Base-by-base conservation (phyloP, 2,329 filamentous ascomycete genomes). In the Fusarium xylarioides region DNA sequence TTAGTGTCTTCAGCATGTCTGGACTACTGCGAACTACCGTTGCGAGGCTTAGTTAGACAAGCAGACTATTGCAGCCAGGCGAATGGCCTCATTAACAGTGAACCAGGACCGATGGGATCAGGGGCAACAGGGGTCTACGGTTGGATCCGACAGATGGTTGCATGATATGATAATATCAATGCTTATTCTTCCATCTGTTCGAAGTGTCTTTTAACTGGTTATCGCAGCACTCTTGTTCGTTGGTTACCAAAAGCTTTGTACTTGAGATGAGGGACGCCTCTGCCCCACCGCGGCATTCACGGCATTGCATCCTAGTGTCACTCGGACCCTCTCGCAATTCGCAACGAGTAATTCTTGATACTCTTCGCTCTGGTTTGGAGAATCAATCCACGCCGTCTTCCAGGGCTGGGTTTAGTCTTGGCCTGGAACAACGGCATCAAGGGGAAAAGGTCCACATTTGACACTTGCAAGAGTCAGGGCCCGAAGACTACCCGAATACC, bases 121-220 rank as follows among this genome's bases (percentile, higher is more conserved):
- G 28, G 28, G 12, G 46, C 15, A 5, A 11, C 7, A 32, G 11
- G 15, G 28, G 11, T n/a, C 15, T 9, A 4, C 23, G 4, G n/a
- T 28, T 28, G 26, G 26, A 28, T 15, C 5, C 18, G 19, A 46
- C 0, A 21, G 12, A 18, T 49, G 5, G 8, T 14, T 32, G 15
- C 7, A 6, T 12, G 21, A 18, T 18, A 5, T 14, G 15, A 2
- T 2, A 3, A 18, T 50, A 23, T 14, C 1, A 14, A 10, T 12
- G 7, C 7, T 18, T 2, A 2, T 10, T 3, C 4, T 32, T 4
- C 11, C 10, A 8, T n/a, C 7, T 2, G 5, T 63, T 15, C 3
- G 2, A 3, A n/a, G 14, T 0, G 9, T 4, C 11, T 11, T 10
- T 15, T 1, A 9, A 14, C 2, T 12, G 16, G 16, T 19, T 10